Evolutionary conservation across 495 filamentous ascomycete species (phyloP), one percentile per base, ranked within the genome.

Genomic region (Copromyces sp.): DNA sequence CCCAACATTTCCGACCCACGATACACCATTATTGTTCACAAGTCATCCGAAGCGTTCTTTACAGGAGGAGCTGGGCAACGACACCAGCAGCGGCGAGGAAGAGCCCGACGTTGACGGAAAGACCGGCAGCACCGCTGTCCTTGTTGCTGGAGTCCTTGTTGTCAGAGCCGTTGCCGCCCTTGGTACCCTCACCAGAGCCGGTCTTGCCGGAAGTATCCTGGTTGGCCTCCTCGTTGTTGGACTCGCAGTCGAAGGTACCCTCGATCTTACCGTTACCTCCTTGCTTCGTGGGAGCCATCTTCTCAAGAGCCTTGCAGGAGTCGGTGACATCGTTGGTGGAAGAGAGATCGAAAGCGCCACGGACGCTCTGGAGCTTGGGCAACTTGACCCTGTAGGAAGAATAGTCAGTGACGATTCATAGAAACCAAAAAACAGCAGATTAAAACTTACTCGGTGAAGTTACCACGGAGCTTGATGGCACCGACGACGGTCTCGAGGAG

Each of bases 391-490:
- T 97, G 75, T 14, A 71, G 71, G 37, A 37, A 71, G 29, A 7
- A 65, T 65, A 35, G 53, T 65, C 53, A 65, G 29, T 65, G 29
- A 35, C 53, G 29, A 16, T 37, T 65, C 32, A 8, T 7, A 39
- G 42, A 44, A 68, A 9, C 29, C 29, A 3, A 11, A 11, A 32
- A n/a, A 29, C 1, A 41, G 12, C 9, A 59, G 7, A 20, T 29
- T 37, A 40, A 9, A n/a, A 88, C 94, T 86, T 86, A 97, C 92
- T 88, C 84, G 69, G 88, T 87, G 82, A 97, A 96, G 83, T 88
- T 90, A 78, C 95, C 95, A 77, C 89, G 89, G 83, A 97, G 89
- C 84, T 97, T 93, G 81, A 99, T 84, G 73, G 94, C 95, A 83
- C 95, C 95, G 74, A 86, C 87, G 65, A 98, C 87, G n/a, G 80